Base-by-base conservation (phyloP, 768 basidiomycete species). In the Mycena galopus region DNA sequence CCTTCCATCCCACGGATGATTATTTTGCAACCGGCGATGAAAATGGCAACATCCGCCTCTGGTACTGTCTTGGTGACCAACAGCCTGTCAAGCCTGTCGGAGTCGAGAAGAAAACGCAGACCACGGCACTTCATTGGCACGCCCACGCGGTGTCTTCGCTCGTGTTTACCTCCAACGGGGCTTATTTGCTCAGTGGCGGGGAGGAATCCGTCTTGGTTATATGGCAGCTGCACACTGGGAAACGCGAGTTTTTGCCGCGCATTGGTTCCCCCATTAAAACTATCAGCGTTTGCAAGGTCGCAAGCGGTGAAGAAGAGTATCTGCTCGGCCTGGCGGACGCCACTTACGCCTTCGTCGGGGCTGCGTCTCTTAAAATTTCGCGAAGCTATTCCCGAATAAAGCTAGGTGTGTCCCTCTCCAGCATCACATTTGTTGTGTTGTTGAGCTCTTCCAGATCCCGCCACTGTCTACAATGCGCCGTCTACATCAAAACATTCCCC, bases 181-280 rank as follows among this genome's bases (percentile, higher is more conserved):
- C 96, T 10, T 97, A 98, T 80, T 82, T 99, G 21, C 83, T 99
- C 58, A 97, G 94, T 71, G 97, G 96, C 73, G 98, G 98, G 55
- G 96, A 98, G 81, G 98, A 99, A 80, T 89, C 94, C 35, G 97
- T 98, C 12, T 82, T 99, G n/a, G 97, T 99, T 44, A 93, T 97
- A 69, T 99, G 98, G 98, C 96, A 98, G 79, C 80, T 99, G 50
- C 92, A 95, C 73, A 91, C 93, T 0, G 94, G 94, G 6, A 94
- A 91, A 81, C 93, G 92, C 79, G 96, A 98, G 80, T 99, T 95
- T 78, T 89, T 99, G 2, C 96, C 98, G 35, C 91, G 98, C 61
- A 86, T 99, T 14, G 97, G 97, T 21, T 92, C 96, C 4, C 92
- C 96, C 6, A 94, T 98, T 65, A 88, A 87, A 76, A 91, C 89